Conservation (phyloP, 345 rosid species). For the Boechera divaricarpa region DNA sequence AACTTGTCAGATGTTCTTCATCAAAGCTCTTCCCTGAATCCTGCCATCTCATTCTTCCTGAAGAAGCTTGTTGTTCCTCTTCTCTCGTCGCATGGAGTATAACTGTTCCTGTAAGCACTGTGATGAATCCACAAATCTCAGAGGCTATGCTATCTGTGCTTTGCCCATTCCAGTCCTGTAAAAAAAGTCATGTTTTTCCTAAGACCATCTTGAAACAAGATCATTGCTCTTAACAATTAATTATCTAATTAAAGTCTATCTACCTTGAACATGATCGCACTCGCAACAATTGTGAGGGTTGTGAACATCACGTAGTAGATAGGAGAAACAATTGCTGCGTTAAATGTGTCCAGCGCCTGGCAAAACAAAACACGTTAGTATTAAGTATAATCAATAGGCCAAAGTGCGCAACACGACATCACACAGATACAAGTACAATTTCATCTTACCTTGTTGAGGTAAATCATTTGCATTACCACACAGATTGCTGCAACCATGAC, state of each 20-base stretch:
- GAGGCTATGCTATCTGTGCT: constrained; percentile 73
- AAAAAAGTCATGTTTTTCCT: background rate
- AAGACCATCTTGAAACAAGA: background rate
- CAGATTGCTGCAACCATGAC: constrained; percentile 80
- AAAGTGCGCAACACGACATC: background rate
- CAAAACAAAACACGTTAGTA: constrained; percentile 14
- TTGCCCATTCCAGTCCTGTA: constrained; percentile 95
- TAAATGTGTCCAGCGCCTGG: constrained; percentile 88
- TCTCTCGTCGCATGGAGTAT: constrained; percentile 87
- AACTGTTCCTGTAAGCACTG: constrained; percentile 81
- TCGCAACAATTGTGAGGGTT: constrained; percentile 81
- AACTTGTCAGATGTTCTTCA: constrained; percentile 67
- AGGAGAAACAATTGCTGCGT: constrained; percentile 88
- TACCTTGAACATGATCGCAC: constrained; percentile 92
- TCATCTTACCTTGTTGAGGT: constrained; percentile 76
- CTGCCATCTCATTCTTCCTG: constrained; percentile 77
- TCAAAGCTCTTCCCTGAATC: constrained; percentile 64
- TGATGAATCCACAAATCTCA: constrained; percentile 90
- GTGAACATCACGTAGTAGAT: constrained; percentile 95
- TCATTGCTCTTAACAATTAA: background rate
- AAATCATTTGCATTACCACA: constrained; percentile 85
- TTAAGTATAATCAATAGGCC: background rate
- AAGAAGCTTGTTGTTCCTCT: constrained; percentile 62
- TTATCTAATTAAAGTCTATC: background rate
- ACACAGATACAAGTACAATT: background rate